phyloP scores from a whole-genome alignment of 129 eudicot genomes.

The Arctium minus region DNA sequence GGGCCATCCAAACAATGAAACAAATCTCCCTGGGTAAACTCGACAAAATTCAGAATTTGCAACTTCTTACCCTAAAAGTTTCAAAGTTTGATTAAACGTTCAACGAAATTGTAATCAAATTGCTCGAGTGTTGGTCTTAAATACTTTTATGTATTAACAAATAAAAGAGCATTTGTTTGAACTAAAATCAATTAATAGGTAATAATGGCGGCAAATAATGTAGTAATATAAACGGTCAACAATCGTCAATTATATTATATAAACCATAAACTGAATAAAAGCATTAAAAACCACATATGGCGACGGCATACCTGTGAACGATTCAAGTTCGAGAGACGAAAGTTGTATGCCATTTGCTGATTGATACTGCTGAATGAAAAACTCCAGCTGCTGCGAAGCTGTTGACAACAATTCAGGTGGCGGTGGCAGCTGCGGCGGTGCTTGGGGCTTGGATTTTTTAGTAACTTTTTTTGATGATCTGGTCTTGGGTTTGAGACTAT shows the following conservation, averaged over 20 bases:
- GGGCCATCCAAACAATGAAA: not conserved
- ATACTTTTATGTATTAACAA: too few species aligned
- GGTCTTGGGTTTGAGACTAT: slow-evolving; percentile 20
- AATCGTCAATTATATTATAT: not conserved
- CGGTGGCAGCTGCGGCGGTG: not conserved
- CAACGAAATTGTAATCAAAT: not conserved
- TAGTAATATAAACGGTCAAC: not conserved
- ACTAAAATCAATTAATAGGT: not conserved
- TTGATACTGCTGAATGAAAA: slow-evolving; percentile 52
- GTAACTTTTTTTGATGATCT: slow-evolving; percentile 26
- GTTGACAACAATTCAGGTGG: slow-evolving; percentile 32
- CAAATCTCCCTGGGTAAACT: not conserved
- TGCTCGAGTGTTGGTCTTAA: too few species aligned
- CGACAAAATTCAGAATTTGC: not conserved
- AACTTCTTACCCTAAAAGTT: not conserved
- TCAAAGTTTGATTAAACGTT: not conserved
- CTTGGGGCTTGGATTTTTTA: slow-evolving; percentile 15
- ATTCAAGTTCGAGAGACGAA: slow-evolving; percentile 63
- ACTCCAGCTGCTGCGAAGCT: slow-evolving; percentile 53
- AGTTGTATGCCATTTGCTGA: slow-evolving; percentile 51
- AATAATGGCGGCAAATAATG: not conserved
- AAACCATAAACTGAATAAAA: not conserved
- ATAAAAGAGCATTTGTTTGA: not conserved
- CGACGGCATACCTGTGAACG: slow-evolving; percentile 38
- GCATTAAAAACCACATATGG: not conserved